Percentiles rank a stretch among this genome's conserved stretches.
phyloP scores from a whole-genome alignment of 345 rosid genomes.

The Clausena lansium region DNA sequence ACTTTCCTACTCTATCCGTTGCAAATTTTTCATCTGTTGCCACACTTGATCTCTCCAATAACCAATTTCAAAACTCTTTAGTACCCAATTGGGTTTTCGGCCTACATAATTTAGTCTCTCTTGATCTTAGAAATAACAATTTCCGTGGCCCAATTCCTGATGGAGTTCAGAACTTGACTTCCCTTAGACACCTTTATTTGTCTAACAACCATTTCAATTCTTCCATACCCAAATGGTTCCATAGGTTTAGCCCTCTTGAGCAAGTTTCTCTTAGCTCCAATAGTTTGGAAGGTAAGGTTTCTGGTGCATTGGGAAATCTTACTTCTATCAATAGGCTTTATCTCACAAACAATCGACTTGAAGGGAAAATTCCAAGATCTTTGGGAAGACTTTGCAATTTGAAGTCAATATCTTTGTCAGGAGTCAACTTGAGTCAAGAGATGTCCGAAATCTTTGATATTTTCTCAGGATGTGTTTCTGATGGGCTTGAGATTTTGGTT shows the following conservation, averaged over 20 bases:
- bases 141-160: not conserved
- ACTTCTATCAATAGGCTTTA: slow-evolving; percentile 11
- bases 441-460: slow-evolving; percentile 4
- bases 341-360: not conserved
- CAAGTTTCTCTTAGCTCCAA: not conserved
- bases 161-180: slow-evolving; percentile 3
- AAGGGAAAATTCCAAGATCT: slow-evolving; percentile 9
- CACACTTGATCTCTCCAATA: not conserved
- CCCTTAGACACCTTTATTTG: slow-evolving; percentile 5
- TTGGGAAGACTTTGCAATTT: slow-evolving; percentile 8
- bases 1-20: not conserved
- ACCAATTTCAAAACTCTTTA: not conserved
- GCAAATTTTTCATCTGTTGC: not conserved
- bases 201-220: not conserved
- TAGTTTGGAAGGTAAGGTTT: slow-evolving; percentile 8
- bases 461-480: not conserved
- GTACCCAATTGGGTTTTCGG: not conserved
- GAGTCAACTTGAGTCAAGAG: not conserved
- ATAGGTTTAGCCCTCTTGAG: not conserved
- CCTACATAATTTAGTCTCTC: not conserved
- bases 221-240: slow-evolving; percentile 10
- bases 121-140: not conserved
- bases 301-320: slow-evolving; percentile 18
- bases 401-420: not conserved
- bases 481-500: not conserved